Percentiles rank a stretch among this genome's conserved stretches.
phyloP scores from a whole-genome alignment of 1,284 basidiomycete species.

The Lentinus polychrous region DNA sequence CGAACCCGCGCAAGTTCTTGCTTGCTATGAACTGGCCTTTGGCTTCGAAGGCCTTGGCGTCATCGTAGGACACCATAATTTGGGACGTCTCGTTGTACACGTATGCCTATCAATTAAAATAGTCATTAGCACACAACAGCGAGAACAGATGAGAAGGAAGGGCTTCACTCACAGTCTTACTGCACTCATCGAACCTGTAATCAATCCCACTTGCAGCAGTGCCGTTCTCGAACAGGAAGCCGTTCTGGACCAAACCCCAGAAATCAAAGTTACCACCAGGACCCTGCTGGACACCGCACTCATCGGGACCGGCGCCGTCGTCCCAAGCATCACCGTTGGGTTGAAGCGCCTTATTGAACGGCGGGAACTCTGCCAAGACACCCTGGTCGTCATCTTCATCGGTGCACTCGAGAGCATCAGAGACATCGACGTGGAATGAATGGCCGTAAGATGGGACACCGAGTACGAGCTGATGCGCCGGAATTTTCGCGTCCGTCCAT shows the following conservation, averaged over 20 bases:
- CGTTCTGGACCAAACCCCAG: slow-evolving; percentile 48
- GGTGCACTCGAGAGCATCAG: slow-evolving; percentile 29
- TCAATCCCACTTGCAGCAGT: slow-evolving; percentile 40
- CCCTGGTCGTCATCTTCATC: slow-evolving; percentile 13
- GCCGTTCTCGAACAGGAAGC: slow-evolving; percentile 49
- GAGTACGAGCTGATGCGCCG: slow-evolving; percentile 70
- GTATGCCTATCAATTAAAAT: slow-evolving; percentile 40
- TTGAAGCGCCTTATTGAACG: slow-evolving; percentile 36
- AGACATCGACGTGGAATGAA: slow-evolving; percentile 42
- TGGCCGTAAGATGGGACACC: slow-evolving; percentile 78
- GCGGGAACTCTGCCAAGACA: slow-evolving; percentile 39
- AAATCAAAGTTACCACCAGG: slow-evolving; percentile 52
- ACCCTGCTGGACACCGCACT: slow-evolving; percentile 41
- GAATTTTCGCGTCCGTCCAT: slow-evolving; percentile 78
- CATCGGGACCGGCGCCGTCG: slow-evolving; percentile 37
- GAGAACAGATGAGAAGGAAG: neutral
- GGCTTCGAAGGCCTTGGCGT: slow-evolving; percentile 46
- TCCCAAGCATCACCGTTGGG: slow-evolving; percentile 55
- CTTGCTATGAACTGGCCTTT: slow-evolving; percentile 55
- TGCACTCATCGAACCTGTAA: slow-evolving; percentile 54
- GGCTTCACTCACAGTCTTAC: slow-evolving; percentile 50
- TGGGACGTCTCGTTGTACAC: slow-evolving; percentile 48
- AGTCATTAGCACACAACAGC: neutral
- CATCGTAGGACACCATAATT: slow-evolving; percentile 57
- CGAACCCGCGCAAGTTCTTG: slow-evolving; percentile 49